Evolutionary conservation across 352 stramenopile species (phyloP), one percentile per base, ranked within the genome.

Genomic region (Phytophthora sp.): DNA sequence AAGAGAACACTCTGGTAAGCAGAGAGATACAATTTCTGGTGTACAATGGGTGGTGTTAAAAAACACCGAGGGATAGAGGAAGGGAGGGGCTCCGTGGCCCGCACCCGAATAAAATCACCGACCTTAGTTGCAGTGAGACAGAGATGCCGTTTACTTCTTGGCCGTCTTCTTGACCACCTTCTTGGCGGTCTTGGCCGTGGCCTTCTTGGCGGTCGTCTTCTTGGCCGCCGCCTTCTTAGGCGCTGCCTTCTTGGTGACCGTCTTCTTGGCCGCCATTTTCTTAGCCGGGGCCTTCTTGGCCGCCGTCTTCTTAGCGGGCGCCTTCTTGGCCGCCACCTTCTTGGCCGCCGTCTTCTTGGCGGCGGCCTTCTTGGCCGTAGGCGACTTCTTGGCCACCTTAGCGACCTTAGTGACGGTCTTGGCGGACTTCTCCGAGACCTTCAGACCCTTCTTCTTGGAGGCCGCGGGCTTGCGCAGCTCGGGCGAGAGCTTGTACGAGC

Each of bases 1-100:
- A n/a, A n/a, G n/a, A n/a, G n/a, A n/a, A n/a, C n/a, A n/a, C n/a
- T n/a, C n/a, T n/a, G n/a, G n/a, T 18, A 11, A 43, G 35, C 32
- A 42, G 21, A 12, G 24, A 43, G 2, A 24, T 10, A 43, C 54
- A 62, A 77, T 69, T 85, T 79, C 75, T 74, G 7, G 46, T 51
- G 31, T 24, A 59, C 53, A 70, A 71, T 66, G 78, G 85, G 85
- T 94, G 85, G 85, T 94, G 83, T 94, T 94, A 77, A 92, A 75
- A 92, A 94, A 94, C 85, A 94, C 85, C 85, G 83, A 94, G 76
- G 54, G 49, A 75, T 70, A 66, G 18, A 42, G 30, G 54, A 43
- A 54, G 43, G 37, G 52, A 45, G 12, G 41, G 18, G 23, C n/a
- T 32, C 31, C 18, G 24, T 27, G 45, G 26, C 20, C 42, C 42